Evolutionary conservation across 352 stramenopile species (phyloP), one percentile per base, ranked within the genome.

Genomic region (Globisporangium cystogenes): DNA sequence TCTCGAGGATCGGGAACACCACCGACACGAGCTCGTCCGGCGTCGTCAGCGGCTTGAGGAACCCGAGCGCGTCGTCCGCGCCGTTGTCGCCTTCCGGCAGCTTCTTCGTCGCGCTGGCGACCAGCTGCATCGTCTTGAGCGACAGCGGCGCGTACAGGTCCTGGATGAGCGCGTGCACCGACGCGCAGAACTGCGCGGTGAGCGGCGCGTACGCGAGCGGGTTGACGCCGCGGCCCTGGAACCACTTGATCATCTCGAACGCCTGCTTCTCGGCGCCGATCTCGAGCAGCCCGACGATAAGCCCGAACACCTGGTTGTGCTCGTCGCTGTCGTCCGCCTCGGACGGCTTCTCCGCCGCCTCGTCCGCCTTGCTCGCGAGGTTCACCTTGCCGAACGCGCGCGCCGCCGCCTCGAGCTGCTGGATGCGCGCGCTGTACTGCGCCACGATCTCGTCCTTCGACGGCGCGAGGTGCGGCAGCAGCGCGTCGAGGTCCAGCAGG

Each of bases 211-310:
- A 86, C 33, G 59, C 69, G 21, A 94, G 57, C 16, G 83, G 81
- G 43, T 94, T 85, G 7, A 82, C 72, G 15, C 77, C 76, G 44
- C 70, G 66, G 15, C 67, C 58, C 39, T 81, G 73, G 55, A 94
- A 94, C 81, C 77, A 90, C 48, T 69, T 59, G 48, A 92, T 91
- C 71, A 92, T 85, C 26, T 87, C 72, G 44, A 94, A 92, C 12
- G 81, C 83, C 12, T 62, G 73, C 26, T 80, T 60, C 24, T 70
- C 59, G 3, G 78, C 67, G 8, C 77, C 81, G 45, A 94, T 87
- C 59, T 91, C 83, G 7, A 94, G 65, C 51, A 94, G 67, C 0
- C 83, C 82, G 54, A 87, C 71, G 57, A 94, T 82, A n/a, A 94
- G 44, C 2, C 83, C 83, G 31, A 90, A 88, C 26, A 94, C 72